Percentiles rank a stretch among this genome's conserved stretches.
These are phyloP conservation scores for Cryptococcus sp. DNA, from an alignment of 1,284 basidiomycete species.

Conservation along the genomic window DNA sequence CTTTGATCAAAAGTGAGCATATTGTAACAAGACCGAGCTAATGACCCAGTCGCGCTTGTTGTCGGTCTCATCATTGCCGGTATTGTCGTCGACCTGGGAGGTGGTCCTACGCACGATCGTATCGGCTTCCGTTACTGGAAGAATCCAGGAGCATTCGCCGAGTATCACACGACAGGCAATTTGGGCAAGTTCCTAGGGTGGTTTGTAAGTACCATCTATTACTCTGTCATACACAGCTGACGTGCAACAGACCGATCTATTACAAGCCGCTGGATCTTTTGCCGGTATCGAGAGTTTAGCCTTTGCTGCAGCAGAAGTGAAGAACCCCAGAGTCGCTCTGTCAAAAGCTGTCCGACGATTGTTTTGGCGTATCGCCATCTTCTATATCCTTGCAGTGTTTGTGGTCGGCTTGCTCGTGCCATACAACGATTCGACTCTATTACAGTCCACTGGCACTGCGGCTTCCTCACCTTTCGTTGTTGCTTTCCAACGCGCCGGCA, in stretches of 20 bases:
- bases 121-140: constrained; percentile 63
- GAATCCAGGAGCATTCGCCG: constrained; percentile 61
- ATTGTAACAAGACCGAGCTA: neutral
- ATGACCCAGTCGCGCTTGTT: constrained; percentile 62
- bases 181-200: constrained; percentile 37
- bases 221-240: too few species aligned
- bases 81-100: constrained; percentile 70
- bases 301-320: constrained; percentile 32
- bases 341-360: constrained; percentile 56
- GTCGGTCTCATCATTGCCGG: constrained; percentile 65
- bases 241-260: constrained; percentile 17
- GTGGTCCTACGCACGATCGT: constrained; percentile 59
- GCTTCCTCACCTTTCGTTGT: constrained; percentile 66
- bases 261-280: constrained; percentile 34
- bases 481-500: constrained; percentile 68
- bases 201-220: constrained; percentile 9
- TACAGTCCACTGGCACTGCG: constrained; percentile 61
- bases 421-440: constrained; percentile 62
- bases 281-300: constrained; percentile 34
- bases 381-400: constrained; percentile 61
- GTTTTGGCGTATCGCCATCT: constrained; percentile 64
- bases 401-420: constrained; percentile 74
- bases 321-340: constrained; percentile 29
- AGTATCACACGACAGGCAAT: constrained; percentile 25
- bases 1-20: constrained; percentile 1